Base-by-base conservation (phyloP, 192 early-diverging fungal genomes). In the Coemansia sp. region DNA sequence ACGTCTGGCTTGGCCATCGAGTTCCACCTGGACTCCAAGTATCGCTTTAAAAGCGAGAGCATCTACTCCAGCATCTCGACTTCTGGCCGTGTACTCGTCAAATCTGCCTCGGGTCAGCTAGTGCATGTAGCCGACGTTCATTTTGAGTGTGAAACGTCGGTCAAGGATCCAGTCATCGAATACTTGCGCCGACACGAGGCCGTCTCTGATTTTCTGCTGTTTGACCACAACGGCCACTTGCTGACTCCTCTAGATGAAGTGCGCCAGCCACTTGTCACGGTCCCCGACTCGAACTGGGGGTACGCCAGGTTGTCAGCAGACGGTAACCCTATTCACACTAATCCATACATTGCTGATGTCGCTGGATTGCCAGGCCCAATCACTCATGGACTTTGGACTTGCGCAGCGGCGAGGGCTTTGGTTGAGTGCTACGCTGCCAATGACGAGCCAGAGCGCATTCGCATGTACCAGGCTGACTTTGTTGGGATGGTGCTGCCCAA, bases 351-450 rank as follows among this genome's bases (percentile, higher is more conserved):
- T 85, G 91, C 95, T 60, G 91, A 93, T 68, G 69, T 94, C 6
- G 94, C 94, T 15, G 86, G 87, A 22, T 86, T 96, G 37, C 95
- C 96, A 14, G 93, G 87, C 36, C 92, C 93, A 24, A 95, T 96
- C 61, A 94, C 94, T 14, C 96, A 98, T 73, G 95, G 96, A 35
- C 91, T 96, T 90, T 98, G 94, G 95, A 98, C 94, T 19, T 87
- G 87, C 60, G 94, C 96, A 6, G 89, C 93, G 3, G 93, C 94
- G 35, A 87, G 95, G 49, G 93, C 94, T 68, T 90, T 95, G 73
- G 90, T 98, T 25, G 96, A 96, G 74, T 87, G 89, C 51, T 90
- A 88, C 51, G 94, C 92, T 64, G 94, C 95, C 32, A 90, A 94
- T 65, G 96, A 95, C 79, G 78, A 89, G 47, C 92, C 94, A 37